Evolutionary conservation across 2,329 filamentous ascomycete genomes (phyloP), one percentile per base, ranked within the genome.

Genomic region (Aspergillus cejpii): DNA sequence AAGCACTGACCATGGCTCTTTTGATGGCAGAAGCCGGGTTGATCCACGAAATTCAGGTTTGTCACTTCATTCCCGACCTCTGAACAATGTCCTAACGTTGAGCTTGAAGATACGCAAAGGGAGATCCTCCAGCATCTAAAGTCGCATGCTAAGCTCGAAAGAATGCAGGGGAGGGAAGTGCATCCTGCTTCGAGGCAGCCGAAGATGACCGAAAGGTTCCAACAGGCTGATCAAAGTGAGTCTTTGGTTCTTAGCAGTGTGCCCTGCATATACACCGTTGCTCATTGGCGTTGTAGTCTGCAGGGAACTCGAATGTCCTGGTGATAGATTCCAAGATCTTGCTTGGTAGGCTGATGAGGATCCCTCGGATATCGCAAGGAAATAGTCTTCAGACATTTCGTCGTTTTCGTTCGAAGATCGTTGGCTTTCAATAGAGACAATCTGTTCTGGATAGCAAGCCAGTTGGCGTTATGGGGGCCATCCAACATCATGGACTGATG

Each of bases 211-310:
- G 41, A 46, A 5, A 51, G 48, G 8, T 63, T 60, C 36, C 52
- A 59, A 15, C 54, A 57, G 17, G 61, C 60, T 6, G 60, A 64
- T 8, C 52, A 61, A 27, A 21, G 61, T 64, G 8, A 50, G 53
- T 51, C 14, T n/a, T n/a, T n/a, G n/a, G n/a, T n/a, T n/a, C n/a
- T n/a, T n/a, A n/a, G n/a, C n/a, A n/a, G n/a, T n/a, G n/a, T n/a
- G n/a, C n/a, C n/a, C n/a, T n/a, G n/a, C n/a, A n/a, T n/a, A n/a
- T n/a, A n/a, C n/a, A n/a, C n/a, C n/a, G n/a, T n/a, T 24, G 19
- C 41, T 54, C 24, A 50, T 17, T 45, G 14, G 6, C 5, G 3
- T 38, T 7, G 21, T 33, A 59, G 56, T 59, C 12, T 57, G 56
- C 45, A 55, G 49, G 43, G 47, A 56, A 3, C 44, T 59, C 12